Percentiles rank a stretch among this genome's conserved stretches.
Conservation (phyloP, 2,329 filamentous ascomycete genomes). For the Huntiella moniliformis region DNA sequence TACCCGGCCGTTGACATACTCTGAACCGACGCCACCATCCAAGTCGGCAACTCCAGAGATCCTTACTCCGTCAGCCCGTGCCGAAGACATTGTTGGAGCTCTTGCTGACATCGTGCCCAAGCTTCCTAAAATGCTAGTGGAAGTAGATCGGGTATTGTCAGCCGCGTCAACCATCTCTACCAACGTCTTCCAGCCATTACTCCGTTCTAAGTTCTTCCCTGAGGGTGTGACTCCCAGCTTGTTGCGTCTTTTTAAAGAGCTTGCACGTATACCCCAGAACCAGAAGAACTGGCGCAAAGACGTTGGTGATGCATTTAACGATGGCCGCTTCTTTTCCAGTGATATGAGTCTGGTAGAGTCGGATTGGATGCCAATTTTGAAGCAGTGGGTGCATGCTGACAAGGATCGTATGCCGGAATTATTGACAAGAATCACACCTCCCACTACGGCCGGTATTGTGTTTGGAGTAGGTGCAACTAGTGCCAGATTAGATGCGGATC, state of each 20-base stretch:
- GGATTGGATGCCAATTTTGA: constrained; percentile 68
- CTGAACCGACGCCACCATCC: constrained; percentile 30
- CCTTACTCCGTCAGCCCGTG: constrained; percentile 26
- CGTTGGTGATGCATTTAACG: constrained; percentile 78
- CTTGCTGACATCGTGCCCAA: constrained; percentile 62
- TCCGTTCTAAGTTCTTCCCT: constrained; percentile 74
- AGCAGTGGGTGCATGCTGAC: constrained; percentile 68
- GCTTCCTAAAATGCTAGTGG: constrained; percentile 64
- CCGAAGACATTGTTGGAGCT: constrained; percentile 64
- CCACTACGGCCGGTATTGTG: constrained; percentile 86
- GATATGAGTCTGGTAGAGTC: constrained; percentile 43
- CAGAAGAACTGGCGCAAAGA: constrained; percentile 91
- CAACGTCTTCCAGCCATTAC: constrained; percentile 61
- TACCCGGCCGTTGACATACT: constrained; percentile 58
- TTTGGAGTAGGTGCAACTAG: constrained; percentile 96
- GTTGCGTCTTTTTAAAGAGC: constrained; percentile 54
- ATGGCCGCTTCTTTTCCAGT: constrained; percentile 66
- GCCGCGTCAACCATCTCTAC: constrained; percentile 67
- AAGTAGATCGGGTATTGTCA: constrained; percentile 63
- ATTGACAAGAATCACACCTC: constrained; percentile 57
- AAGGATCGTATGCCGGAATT: constrained; percentile 78
- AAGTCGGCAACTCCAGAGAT: constrained; percentile 17
- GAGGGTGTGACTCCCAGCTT: constrained; percentile 59
- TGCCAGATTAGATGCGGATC: constrained; percentile 83
- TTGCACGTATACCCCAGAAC: constrained; percentile 58